Conservation (phyloP, 2,329 filamentous ascomycete genomes). For the Aspergillus pseudoglaucus region DNA sequence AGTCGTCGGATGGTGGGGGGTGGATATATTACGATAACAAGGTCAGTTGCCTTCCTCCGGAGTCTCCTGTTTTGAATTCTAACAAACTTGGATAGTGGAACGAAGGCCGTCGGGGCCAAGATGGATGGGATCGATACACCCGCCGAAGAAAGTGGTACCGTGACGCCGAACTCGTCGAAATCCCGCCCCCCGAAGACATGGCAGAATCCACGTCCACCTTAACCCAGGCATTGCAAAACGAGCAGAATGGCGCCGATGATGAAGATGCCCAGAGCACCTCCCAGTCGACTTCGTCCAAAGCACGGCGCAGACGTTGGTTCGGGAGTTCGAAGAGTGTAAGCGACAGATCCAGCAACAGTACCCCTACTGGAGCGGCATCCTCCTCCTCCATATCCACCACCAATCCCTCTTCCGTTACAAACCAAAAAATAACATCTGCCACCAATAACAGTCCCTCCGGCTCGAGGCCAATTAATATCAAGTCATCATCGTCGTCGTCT, state of each 20-base stretch:
- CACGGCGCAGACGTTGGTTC: constrained; percentile 35
- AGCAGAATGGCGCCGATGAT: constrained; percentile 15
- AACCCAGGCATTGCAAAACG: constrained; percentile 21
- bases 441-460: constrained; percentile 12
- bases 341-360: constrained; percentile 18
- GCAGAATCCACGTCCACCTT: constrained; percentile 33
- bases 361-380: background rate
- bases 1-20: constrained; percentile 56
- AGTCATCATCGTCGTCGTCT: background rate
- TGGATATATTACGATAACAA: constrained; percentile 99
- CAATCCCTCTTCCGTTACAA: constrained; percentile 16
- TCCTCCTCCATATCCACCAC: constrained; percentile 10
- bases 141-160: constrained; percentile 91
- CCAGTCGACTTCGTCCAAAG: constrained; percentile 23
- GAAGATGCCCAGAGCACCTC: constrained; percentile 22
- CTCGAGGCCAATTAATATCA: constrained; percentile 27
- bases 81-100: constrained; percentile 60
- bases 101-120: constrained; percentile 72
- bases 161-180: constrained; percentile 88
- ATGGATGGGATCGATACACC: constrained; percentile 93
- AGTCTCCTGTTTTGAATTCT: background rate
- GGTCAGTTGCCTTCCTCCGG: constrained; percentile 43
- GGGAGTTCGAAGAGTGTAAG: constrained; percentile 24
- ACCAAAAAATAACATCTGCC: constrained; percentile 17
- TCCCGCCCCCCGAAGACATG: constrained; percentile 42